These are phyloP conservation scores for Mucor indicus DNA, from an alignment of 371 early-diverging fungal genomes.

Conservation along the genomic window DNA sequence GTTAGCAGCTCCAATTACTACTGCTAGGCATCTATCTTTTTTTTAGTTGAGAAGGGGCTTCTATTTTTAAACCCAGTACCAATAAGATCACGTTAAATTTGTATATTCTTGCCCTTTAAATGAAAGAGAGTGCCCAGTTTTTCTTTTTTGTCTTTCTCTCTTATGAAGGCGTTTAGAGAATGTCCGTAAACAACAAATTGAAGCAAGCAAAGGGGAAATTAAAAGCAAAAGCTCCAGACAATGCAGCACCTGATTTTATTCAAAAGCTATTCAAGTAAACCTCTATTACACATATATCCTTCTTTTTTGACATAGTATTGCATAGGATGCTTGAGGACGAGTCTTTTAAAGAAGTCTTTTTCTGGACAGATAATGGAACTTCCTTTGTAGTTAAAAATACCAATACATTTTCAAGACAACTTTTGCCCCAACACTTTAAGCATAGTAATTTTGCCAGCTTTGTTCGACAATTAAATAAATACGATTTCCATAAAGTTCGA, in stretches of 20 bases:
- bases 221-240: constrained; percentile 15
- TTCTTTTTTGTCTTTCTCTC: no score
- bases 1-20: no score
- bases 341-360: constrained; percentile 54
- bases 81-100: no score
- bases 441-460: constrained; percentile 93
- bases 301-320: neutral
- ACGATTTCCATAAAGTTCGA: constrained; percentile 90
- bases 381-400: constrained; percentile 85
- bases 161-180: no score
- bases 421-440: constrained; percentile 86
- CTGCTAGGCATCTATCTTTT: no score
- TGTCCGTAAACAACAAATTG: no score
- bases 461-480: constrained; percentile 96
- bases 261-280: constrained; percentile 44
- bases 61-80: no score
- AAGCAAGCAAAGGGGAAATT: constrained; percentile 5
- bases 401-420: constrained; percentile 65
- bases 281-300: neutral
- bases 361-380: constrained; percentile 78
- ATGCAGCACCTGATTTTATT: constrained; percentile 45
- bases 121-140: no score
- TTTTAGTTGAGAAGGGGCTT: no score
- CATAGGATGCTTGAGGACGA: constrained; percentile 68
- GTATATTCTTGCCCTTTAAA: no score